Conservation (phyloP, 345 rosid species). For the Citrus reticulata region DNA sequence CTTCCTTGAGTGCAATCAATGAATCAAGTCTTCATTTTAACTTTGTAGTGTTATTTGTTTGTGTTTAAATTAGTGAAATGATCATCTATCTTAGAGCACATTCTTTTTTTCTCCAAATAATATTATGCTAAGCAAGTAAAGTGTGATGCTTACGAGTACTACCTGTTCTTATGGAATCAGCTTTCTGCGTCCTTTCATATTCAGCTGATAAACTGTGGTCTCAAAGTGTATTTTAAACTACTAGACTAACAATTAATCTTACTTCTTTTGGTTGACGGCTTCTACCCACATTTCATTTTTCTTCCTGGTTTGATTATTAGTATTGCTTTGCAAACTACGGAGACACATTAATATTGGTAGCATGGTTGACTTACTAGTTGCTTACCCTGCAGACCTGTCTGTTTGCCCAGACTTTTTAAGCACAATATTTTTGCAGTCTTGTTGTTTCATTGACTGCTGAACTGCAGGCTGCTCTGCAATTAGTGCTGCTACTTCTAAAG, state of each 20-base stretch:
- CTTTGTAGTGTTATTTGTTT: neutral
- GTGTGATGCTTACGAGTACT: neutral
- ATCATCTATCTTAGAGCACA: neutral
- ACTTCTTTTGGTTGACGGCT: neutral
- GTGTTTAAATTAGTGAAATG: neutral
- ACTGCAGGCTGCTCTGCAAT: neutral
- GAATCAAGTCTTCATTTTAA: conserved; percentile 8
- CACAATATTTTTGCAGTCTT: neutral
- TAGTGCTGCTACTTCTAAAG: neutral
- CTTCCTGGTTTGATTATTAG: neutral
- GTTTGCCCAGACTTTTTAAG: neutral
- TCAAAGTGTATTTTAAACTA: neutral
- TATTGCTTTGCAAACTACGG: neutral
- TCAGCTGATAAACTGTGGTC: neutral
- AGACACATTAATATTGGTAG: neutral
- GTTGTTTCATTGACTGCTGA: neutral
- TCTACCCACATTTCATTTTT: neutral
- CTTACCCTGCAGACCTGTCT: neutral
- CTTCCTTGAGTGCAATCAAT: conserved; percentile 5
- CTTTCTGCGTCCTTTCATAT: neutral
- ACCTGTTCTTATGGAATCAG: neutral
- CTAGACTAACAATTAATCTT: neutral
- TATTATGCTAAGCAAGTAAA: neutral
- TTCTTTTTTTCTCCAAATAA: neutral
- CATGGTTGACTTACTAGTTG: neutral